A percentile compares a stretch with the other conserved stretches of the same genome.
Evolutionary conservation across 2,329 filamentous ascomycete species (phyloP).

Genomic region (Sporothrix phasma): DNA sequence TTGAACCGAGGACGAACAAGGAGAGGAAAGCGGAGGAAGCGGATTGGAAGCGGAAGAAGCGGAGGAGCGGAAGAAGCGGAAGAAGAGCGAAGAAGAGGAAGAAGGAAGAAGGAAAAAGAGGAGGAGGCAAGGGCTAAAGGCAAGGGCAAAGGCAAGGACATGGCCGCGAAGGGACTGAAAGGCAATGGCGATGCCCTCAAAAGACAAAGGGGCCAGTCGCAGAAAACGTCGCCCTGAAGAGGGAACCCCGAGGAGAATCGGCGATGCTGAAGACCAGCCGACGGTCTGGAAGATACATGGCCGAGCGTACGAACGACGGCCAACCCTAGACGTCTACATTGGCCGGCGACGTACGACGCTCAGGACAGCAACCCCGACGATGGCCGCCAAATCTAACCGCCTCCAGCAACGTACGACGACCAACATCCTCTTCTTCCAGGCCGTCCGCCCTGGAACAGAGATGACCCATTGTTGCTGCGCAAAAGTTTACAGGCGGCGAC

Average conservation of each 20-base stretch:
- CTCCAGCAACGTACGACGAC: slow-evolving; percentile 66
- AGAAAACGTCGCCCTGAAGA: too few relatives aligned
- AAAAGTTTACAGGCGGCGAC: too few relatives aligned
- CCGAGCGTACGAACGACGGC: slow-evolving; percentile 53
- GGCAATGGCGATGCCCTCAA: slow-evolving; percentile 8
- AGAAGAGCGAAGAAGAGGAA: slow-evolving; percentile 12
- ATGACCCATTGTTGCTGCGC: slow-evolving; percentile 79
- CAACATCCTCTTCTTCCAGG: slow-evolving; percentile 55
- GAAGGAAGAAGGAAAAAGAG: slow-evolving; percentile 17
- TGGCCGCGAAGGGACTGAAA: too few relatives aligned
- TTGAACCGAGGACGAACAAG: slow-evolving; percentile 26
- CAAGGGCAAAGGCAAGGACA: slow-evolving; percentile 11
- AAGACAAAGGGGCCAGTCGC: too few relatives aligned
- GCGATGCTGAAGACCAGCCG: slow-evolving; percentile 19
- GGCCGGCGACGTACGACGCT: slow-evolving; percentile 71
- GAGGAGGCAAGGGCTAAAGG: slow-evolving; percentile 24
- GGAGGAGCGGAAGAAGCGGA: slow-evolving; percentile 24
- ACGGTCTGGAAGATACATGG: slow-evolving; percentile 26
- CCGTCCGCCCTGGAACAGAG: slow-evolving; percentile 74
- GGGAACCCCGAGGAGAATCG: neutral
- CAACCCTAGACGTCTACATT: slow-evolving; percentile 93
- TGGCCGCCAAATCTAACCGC: slow-evolving; percentile 87
- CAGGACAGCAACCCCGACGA: slow-evolving; percentile 46
- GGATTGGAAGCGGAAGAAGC: slow-evolving; percentile 17
- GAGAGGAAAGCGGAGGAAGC: slow-evolving; percentile 3